A percentile compares a stretch with the other conserved stretches of the same genome.
These are phyloP conservation scores for Monosporascus sp. DNA, from an alignment of 2,329 filamentous ascomycete genomes.

Conservation along the genomic window DNA sequence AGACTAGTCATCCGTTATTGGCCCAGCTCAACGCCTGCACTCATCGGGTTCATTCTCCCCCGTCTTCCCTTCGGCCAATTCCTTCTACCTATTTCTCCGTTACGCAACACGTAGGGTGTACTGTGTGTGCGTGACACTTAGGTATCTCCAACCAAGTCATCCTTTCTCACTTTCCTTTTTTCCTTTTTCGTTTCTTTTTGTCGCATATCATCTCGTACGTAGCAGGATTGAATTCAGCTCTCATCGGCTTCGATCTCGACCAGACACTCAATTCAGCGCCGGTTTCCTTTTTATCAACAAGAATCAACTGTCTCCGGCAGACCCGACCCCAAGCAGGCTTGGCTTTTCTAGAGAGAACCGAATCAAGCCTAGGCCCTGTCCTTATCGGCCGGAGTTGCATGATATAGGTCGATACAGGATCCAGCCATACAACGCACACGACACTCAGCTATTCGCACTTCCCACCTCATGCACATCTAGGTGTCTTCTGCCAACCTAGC, in stretches of 20 bases:
- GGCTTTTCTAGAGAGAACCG: background rate
- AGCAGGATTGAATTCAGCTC: background rate
- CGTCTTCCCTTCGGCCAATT: no score
- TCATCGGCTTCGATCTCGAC: background rate
- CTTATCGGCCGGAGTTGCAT: background rate
- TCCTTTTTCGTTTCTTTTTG: constrained; percentile 2
- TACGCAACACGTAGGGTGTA: no score
- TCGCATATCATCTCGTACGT: background rate
- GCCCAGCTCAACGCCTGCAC: no score
- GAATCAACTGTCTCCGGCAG: background rate
- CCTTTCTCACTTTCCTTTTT: constrained; percentile 3
- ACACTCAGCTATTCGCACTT: background rate
- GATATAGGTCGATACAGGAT: background rate
- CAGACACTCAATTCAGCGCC: background rate
- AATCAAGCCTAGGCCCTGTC: background rate
- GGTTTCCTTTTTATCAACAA: background rate
- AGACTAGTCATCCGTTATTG: no score
- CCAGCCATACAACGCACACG: background rate
- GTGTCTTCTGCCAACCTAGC: background rate
- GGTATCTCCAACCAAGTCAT: background rate
- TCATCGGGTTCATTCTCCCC: no score
- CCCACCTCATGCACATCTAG: constrained; percentile 1
- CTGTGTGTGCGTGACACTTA: no score
- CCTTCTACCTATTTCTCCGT: no score
- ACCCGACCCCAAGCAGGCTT: background rate